Base-by-base conservation (phyloP, 768 basidiomycete genomes). In the Dioszegia aurantiaca region DNA sequence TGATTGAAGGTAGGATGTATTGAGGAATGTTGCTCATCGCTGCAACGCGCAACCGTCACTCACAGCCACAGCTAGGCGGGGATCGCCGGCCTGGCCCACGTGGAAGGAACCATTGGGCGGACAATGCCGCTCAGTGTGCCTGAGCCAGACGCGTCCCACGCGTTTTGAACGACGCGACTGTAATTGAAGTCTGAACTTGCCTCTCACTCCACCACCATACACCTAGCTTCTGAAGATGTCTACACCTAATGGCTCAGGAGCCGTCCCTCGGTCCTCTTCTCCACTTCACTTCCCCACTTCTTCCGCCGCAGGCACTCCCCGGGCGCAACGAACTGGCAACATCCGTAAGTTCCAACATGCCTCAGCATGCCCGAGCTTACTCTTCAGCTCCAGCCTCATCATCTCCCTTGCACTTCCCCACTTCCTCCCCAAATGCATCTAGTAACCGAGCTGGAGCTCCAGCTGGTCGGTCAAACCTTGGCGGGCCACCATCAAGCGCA, bases 241-340 rank as follows among this genome's bases (percentile, higher is more conserved):
- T 12, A 64, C 66, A 4, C 68, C 70, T 21, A 65, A 60, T 14
- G 47, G 64, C 36, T 72, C 72, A 11, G 27, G 28, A 14, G 36
- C 57, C n/a, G 28, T 24, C 17, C 51, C 37, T 21, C 27, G 59
- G 16, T 54, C 51, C 14, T 77, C 75, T 5, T 77, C 77, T 3
- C 78, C 78, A 1, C 68, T 78, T 39, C 64, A 75, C 26, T 79
- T 78, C 67, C 78, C 78, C 0, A 72, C 74, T 1, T 77, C 75
- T 0, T 77, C 77, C 0, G 69, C 67, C 0, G 73, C 58, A 12
- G 71, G 69, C n/a, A 73, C 71, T 16, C 73, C 73, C 21, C 45
- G 67, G 56, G 65, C 63, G 27, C 45, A 47, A 44, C 24, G 30
- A 17, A 55, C 44, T 10, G 53, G 54, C 3, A 60, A 67, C 55